Base-by-base conservation (phyloP, 345 rosid genomes). In the Dovyalis caffra region DNA sequence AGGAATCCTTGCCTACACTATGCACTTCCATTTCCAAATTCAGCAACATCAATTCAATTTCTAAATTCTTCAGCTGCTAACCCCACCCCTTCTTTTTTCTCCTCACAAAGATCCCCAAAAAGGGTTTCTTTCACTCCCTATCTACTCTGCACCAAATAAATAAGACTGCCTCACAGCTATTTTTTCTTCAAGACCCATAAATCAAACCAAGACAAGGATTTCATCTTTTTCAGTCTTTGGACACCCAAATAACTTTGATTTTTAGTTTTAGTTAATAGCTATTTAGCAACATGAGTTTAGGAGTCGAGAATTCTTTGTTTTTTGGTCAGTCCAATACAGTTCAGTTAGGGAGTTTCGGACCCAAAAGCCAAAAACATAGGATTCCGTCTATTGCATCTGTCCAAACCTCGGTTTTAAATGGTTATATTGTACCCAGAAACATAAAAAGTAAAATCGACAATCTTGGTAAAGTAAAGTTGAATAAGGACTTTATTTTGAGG, bases 401-500 rank as follows among this genome's bases (percentile, higher is more conserved):
- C 25, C 74, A 80, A 64, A 21, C 29, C n/a, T 6, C 45, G 6
- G 56, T 11, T 64, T 64, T 66, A 57, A 5, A 7, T 26, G 53
- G 25, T 68, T 23, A 7, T 69, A 33, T 68, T 49, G 23, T 23
- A 8, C 77, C 76, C 34, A 64, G 72, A 71, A 70, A 45, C 25
- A 51, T 21, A 25, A 67, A 68, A 40, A 63, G 61, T 71, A 51
- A 15, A 20, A 45, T 37, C 5, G 51, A 63, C 28, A 40, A 18
- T 72, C 34, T 23, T 47, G 72, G 33, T 21, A 49, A 67, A 66
- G 82, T 69, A 26, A 64, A 75, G 25, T 63, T 43, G 38, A 82
- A 53, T 26, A 26, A 51, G 67, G 69, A 67, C 3, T 76, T 68
- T 34, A 25, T 15, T 67, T 58, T 62, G 84, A 83, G 80, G 74